Evolutionary conservation across 306 rosid genomes (phyloP).

Genomic region (Cicer yamashitae): DNA sequence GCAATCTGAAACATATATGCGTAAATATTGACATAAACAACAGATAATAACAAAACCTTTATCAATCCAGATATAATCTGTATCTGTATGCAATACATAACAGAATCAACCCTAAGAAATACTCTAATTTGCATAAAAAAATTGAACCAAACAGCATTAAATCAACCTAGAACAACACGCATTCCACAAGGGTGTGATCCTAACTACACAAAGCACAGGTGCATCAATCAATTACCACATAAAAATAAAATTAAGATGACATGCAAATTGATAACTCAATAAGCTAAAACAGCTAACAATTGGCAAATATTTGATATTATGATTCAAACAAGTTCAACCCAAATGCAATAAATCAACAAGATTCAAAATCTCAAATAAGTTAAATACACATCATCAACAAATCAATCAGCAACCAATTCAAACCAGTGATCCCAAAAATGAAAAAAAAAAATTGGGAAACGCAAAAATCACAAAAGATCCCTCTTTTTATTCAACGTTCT

Average conservation of each 20-base stretch:
- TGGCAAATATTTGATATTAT: background rate
- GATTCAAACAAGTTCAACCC: conserved; percentile 20
- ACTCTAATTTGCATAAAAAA: background rate
- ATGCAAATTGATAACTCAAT: conserved; percentile 2
- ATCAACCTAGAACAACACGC: background rate
- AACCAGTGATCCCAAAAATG: background rate
- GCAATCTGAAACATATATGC: background rate
- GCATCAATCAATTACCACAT: background rate
- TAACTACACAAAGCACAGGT: background rate
- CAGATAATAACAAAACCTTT: background rate
- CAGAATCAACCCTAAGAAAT: background rate
- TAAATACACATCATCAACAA: conserved; percentile 1
- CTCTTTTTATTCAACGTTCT: background rate
- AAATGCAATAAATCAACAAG: conserved; percentile 8
- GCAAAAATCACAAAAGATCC: background rate
- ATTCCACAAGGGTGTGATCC: background rate
- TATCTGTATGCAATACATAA: background rate
- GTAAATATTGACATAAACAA: background rate
- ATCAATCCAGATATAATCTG: background rate
- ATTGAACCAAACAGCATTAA: conserved; percentile 11
- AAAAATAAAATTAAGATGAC: background rate
- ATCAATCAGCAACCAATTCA: conserved; percentile 30
- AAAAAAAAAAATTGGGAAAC: background rate
- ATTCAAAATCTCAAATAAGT: background rate
- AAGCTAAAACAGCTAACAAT: background rate